These are phyloP conservation scores for Trichophyton benhamiae DNA, from an alignment of 2,329 filamentous ascomycete genomes.

Conservation along the genomic window DNA sequence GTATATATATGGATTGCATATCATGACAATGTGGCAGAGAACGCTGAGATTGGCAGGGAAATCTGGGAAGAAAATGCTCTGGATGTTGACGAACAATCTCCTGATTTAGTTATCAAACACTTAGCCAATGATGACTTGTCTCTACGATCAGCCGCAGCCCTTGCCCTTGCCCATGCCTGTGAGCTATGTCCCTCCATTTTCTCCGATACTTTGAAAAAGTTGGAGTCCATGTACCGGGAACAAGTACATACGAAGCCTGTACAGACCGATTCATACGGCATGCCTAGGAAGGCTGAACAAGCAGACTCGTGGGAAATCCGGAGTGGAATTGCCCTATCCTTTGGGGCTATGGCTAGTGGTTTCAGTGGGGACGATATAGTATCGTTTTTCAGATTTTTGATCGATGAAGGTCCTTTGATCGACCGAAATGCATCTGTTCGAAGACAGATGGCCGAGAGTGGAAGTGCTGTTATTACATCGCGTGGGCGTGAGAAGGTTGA, in stretches of 20 bases:
- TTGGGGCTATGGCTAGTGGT: slow-evolving; percentile 63
- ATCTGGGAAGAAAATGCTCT: slow-evolving; percentile 95
- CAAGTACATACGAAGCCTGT: slow-evolving; percentile 72
- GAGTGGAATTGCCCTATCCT: slow-evolving; percentile 77
- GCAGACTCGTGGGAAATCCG: slow-evolving; percentile 84
- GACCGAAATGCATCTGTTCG: slow-evolving; percentile 68
- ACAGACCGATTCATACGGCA: slow-evolving; percentile 82
- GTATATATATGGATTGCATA: slow-evolving; percentile 88
- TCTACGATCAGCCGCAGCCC: slow-evolving; percentile 69
- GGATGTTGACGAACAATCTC: slow-evolving; percentile 52
- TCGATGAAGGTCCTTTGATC: slow-evolving; percentile 74
- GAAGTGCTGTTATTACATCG: slow-evolving; percentile 64
- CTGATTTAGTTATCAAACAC: slow-evolving; percentile 60
- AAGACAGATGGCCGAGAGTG: slow-evolving; percentile 82
- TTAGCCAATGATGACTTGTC: slow-evolving; percentile 68
- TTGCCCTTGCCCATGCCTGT: slow-evolving; percentile 65
- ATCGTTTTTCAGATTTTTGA: slow-evolving; percentile 70
- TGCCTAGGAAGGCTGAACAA: slow-evolving; percentile 79
- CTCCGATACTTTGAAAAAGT: slow-evolving; percentile 47
- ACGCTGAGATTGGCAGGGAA: slow-evolving; percentile 65
- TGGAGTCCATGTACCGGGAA: slow-evolving; percentile 62
- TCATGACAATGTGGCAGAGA: slow-evolving; percentile 83
- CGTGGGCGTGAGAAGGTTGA: slow-evolving; percentile 77
- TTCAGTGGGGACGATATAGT: slow-evolving; percentile 61
- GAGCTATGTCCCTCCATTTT: slow-evolving; percentile 49